Evolutionary conservation across 805 yeast species (phyloP), one percentile per base, ranked within the genome.

Genomic region (Starmera pachycereana): DNA sequence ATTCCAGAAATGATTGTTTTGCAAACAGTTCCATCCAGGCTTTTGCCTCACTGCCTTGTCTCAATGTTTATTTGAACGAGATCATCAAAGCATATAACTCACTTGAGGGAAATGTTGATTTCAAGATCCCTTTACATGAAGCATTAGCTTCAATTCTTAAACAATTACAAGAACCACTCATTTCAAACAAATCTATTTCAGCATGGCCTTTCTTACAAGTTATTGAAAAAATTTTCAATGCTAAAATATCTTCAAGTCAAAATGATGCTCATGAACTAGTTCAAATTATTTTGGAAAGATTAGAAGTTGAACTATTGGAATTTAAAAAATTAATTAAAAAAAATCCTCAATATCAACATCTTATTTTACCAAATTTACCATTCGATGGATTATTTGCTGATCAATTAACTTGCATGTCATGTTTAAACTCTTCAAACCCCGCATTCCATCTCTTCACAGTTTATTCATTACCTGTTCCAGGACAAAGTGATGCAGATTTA

Each of bases 251-350:
- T 3, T 65, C 82, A 30, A 75, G 74, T 36, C 98, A 92, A 58
- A 95, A 90, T 53, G 98, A 90, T 62, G 96, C 97, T 0, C 97
- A 92, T 51, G 98, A 90, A 53, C 68, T 92, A 46, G 72, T 90
- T 28, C 95, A 87, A 55, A 61, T 86, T 39, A 69, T 89, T 16
- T 62, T 90, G 18, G 95, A 89, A 51, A 79, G 90, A 0, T 63
- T 92, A 38, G 78, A 81, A 38, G 70, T 69, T 40, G 97, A 90
- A 54, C 68, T 73, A 47, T 50, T 63, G 9, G 61, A 60, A 35
- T 43, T 78, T 36, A 58, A 56, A 29, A 64, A 61, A 37, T 63
- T 63, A 38, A 48, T 48, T 10, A 50, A 50, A 29, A 40, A 38
- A 11, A 44, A 45, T 9, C 39, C 41, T 2, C 35, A 50, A 29